phyloP scores from a whole-genome alignment of 208 protist genomes.

The Leishmania aethiopica region DNA sequence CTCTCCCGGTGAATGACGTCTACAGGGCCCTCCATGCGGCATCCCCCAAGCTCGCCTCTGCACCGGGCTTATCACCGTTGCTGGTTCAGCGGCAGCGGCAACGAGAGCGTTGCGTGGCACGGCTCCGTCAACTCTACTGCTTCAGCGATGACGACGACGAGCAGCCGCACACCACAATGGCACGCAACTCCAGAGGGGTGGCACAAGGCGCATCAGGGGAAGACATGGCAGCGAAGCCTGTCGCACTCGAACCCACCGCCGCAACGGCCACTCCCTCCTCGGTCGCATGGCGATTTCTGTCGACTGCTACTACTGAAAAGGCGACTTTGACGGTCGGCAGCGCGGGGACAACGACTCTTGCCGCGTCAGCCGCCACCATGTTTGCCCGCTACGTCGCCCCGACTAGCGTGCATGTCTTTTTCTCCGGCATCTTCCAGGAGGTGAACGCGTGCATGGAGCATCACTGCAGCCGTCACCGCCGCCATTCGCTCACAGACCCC shows the following conservation, averaged over 20 bases:
- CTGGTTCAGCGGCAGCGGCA: constrained; percentile 1
- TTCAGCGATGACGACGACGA: constrained; percentile 33
- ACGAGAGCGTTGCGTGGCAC: constrained; percentile 17
- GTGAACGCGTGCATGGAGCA: constrained; percentile 32
- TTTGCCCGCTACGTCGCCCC: constrained; percentile 26
- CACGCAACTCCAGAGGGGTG: background rate
- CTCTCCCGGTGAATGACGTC: constrained; percentile 33
- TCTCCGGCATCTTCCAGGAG: constrained; percentile 40
- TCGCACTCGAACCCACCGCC: background rate
- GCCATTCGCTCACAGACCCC: background rate
- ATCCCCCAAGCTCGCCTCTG: background rate
- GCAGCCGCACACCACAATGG: background rate
- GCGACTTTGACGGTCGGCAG: background rate
- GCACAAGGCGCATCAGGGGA: background rate
- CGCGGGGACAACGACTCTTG: background rate
- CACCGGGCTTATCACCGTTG: background rate
- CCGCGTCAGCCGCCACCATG: constrained; percentile 3
- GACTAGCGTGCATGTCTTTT: constrained; percentile 46
- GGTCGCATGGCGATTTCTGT: background rate
- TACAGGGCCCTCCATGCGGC: constrained; percentile 19
- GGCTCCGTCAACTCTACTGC: constrained; percentile 34
- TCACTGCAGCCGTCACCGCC: background rate
- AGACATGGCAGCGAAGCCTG: background rate
- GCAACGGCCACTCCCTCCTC: background rate
- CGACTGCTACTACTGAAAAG: background rate